phyloP scores from a whole-genome alignment of 164 flowering plant genomes.

The Liriodendron chinense region DNA sequence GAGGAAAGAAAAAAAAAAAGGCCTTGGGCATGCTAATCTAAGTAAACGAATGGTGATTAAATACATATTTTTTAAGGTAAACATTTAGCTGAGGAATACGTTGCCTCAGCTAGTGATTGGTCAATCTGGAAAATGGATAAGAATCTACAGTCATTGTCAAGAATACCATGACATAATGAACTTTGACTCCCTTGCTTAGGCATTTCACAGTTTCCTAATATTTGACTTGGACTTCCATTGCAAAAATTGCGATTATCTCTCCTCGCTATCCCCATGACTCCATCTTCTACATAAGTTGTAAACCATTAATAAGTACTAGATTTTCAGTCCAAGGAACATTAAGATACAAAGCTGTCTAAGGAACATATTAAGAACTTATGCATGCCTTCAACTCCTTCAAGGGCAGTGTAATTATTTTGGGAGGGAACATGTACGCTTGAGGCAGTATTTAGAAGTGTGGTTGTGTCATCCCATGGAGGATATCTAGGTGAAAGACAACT shows the following conservation, averaged over 20 bases:
- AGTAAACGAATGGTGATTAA: not conserved
- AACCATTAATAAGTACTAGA: not conserved
- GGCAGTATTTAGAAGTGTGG: conserved; percentile 41
- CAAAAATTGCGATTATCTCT: conserved; percentile 31
- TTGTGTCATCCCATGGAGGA: conserved; percentile 61
- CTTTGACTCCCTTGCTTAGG: conserved; percentile 42
- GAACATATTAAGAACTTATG: conserved; percentile 7
- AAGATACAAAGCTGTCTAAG: not conserved
- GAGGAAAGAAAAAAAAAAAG: not conserved
- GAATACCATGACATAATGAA: conserved; percentile 53
- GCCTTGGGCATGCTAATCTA: no score
- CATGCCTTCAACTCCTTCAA: conserved; percentile 57
- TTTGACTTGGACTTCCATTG: conserved; percentile 40
- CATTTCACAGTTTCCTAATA: conserved; percentile 29
- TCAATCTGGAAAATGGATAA: not conserved
- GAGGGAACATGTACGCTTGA: conserved; percentile 29
- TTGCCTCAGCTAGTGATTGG: not conserved
- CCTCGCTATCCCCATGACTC: not conserved
- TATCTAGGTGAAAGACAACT: conserved; percentile 47
- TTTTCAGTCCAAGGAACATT: not conserved
- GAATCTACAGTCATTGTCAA: not conserved
- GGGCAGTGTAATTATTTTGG: conserved; percentile 48
- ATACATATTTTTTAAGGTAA: not conserved
- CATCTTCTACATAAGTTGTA: not conserved
- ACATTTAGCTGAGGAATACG: not conserved